These are phyloP conservation scores for Penicillium decumbens DNA, from an alignment of 2,329 filamentous ascomycete species.

Conservation along the genomic window DNA sequence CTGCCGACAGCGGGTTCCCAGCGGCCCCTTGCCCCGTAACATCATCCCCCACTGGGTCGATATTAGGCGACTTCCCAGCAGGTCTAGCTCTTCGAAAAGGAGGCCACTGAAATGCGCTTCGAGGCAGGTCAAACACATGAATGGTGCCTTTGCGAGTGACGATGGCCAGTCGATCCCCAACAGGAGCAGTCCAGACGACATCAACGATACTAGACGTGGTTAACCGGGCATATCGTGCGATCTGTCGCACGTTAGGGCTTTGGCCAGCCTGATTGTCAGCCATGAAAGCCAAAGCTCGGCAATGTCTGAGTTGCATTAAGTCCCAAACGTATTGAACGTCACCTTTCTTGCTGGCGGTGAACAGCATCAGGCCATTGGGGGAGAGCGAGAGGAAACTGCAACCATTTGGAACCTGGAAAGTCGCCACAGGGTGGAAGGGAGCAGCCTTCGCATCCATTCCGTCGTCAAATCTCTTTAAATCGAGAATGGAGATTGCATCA, in stretches of 20 bases:
- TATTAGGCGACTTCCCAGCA: slow-evolving; percentile 30
- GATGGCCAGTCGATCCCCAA: slow-evolving; percentile 77
- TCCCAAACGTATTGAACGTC: slow-evolving; percentile 51
- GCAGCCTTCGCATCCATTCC: slow-evolving; percentile 33
- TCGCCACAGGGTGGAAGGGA: slow-evolving; percentile 38
- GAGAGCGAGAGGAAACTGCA: slow-evolving; percentile 49
- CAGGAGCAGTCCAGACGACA: slow-evolving; percentile 77
- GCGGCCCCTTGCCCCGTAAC: slow-evolving; percentile 41
- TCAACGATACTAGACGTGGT: slow-evolving; percentile 88
- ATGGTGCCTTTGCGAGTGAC: slow-evolving; percentile 93
- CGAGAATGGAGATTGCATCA: slow-evolving; percentile 45
- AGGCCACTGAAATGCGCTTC: slow-evolving; percentile 80
- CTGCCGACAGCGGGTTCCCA: slow-evolving; percentile 58
- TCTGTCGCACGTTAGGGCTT: slow-evolving; percentile 61
- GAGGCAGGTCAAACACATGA: slow-evolving; percentile 82
- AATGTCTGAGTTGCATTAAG: slow-evolving; percentile 46
- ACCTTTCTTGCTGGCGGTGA: slow-evolving; percentile 48
- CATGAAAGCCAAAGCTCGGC: slow-evolving; percentile 37
- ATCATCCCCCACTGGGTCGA: slow-evolving; percentile 47
- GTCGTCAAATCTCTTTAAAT: slow-evolving; percentile 43
- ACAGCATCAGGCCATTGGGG: slow-evolving; percentile 45
- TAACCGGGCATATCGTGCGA: slow-evolving; percentile 85
- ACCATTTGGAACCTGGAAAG: slow-evolving; percentile 47
- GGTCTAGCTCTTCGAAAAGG: slow-evolving; percentile 55
- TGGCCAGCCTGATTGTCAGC: slow-evolving; percentile 32